Base-by-base conservation (phyloP, 805 yeast genomes). In the Jamesozyma gamospora region DNA sequence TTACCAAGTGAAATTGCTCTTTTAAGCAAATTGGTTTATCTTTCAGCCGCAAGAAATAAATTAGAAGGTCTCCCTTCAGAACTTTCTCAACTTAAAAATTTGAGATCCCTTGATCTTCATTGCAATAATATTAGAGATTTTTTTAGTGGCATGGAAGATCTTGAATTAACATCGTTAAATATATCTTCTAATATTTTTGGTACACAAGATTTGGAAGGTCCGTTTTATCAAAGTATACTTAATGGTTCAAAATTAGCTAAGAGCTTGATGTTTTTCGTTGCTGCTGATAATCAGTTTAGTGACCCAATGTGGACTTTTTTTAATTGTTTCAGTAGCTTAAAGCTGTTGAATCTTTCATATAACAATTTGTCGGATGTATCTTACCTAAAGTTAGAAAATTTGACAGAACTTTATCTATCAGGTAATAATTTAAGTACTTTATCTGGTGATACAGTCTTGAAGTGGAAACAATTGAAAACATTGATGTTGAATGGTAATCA, bases 301-400 rank as follows among this genome's bases (percentile, higher is more conserved):
- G 96, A 90, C 53, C 81, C 80, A 5, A 75, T 79, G 43, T 79
- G 88, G 61, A 81, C 80, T 39, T 68, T 75, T 3, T 64, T 92
- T 26, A 72, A 83, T 5, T 62, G 70, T 35, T 71, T 84, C 45
- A 55, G 64, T 1, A 73, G 77, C 36, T 61, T 92, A 46, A 73
- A 71, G 42, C 57, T 71, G 1, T 65, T 92, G 49, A 87, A 90
- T 50, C 58, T 92, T 40, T 76, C 95, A 0, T 90, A 90, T 59
- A 92, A 92, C 53, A 88, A 79, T 46, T 60, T 92, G 26, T 63
- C 80, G 28, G 97, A 90, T 49, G 74, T 90, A 21, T 94, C 96
- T 0, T 60, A 67, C 15, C 85, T 94, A n/a, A 69, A 79, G 33
- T 63, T 84, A 44, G 62, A 68, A 1, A 64, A 66, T 26, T 63